Conservation (phyloP, 1,284 basidiomycete species). For the Heterobasidion parviporum region DNA sequence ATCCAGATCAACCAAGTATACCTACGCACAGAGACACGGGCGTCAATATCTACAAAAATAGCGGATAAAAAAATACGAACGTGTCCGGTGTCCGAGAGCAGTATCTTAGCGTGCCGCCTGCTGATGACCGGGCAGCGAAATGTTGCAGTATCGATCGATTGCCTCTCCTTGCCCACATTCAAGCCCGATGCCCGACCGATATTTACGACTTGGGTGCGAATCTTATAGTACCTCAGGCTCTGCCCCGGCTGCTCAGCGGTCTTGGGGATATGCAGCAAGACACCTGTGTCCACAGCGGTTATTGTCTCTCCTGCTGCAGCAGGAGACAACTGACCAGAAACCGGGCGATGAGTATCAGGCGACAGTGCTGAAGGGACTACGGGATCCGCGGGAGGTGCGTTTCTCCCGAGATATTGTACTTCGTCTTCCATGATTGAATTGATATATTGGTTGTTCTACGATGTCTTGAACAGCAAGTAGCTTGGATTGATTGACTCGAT, state of each 20-base stretch:
- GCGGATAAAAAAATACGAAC: slow-evolving; percentile 27
- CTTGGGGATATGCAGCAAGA: slow-evolving; percentile 10
- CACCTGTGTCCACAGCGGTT: slow-evolving; percentile 7
- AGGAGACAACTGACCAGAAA: slow-evolving; percentile 9
- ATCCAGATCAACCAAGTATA: slow-evolving; percentile 46
- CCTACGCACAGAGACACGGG: slow-evolving; percentile 24
- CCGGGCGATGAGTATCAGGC: slow-evolving; percentile 4
- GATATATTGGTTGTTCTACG: neutral
- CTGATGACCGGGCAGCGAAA: slow-evolving; percentile 61
- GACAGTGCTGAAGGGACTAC: neutral
- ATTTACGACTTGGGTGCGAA: slow-evolving; percentile 33
- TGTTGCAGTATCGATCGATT: slow-evolving; percentile 30
- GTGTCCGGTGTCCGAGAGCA: slow-evolving; percentile 49
- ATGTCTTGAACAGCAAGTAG: neutral
- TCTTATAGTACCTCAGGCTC: slow-evolving; percentile 9
- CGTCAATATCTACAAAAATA: slow-evolving; percentile 12
- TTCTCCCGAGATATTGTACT: slow-evolving; percentile 20
- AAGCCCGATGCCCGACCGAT: slow-evolving; percentile 46
- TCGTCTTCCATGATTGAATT: slow-evolving; percentile 17
- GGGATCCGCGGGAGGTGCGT: slow-evolving; percentile 1
- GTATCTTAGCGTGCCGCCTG: slow-evolving; percentile 57
- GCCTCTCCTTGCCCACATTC: slow-evolving; percentile 17
- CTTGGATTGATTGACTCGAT: neutral
- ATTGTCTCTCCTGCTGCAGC: neutral
- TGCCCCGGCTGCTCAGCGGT: slow-evolving; percentile 8